Evolutionary conservation across 108 stramenopile species (phyloP).

Genomic region (Mediolabrus comicus): DNA sequence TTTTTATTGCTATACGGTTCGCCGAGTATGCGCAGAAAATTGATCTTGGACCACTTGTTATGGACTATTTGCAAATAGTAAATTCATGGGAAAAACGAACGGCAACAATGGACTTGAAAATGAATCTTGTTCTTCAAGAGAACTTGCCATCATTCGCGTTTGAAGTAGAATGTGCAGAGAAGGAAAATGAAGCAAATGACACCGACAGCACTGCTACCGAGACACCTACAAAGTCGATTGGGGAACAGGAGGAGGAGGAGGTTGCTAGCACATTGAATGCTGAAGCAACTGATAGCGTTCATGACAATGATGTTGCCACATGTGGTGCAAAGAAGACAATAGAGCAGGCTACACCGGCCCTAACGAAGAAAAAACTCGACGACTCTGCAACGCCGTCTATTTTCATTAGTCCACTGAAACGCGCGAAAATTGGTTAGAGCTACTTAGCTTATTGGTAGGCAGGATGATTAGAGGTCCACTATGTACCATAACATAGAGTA

Average conservation of each 20-base stretch:
- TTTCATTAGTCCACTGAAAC: constrained; percentile 20
- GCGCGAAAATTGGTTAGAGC: constrained; percentile 13
- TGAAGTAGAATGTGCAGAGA: neutral
- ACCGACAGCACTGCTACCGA: neutral
- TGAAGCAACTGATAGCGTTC: neutral
- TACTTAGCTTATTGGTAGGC: too few species aligned
- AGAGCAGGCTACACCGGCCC: neutral
- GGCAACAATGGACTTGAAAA: constrained; percentile 70
- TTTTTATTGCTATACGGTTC: constrained; percentile 75
- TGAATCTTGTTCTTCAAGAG: constrained; percentile 45
- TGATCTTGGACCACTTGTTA: constrained; percentile 48
- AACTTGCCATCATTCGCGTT: constrained; percentile 61
- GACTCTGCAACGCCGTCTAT: constrained; percentile 7
- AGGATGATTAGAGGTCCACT: too few species aligned
- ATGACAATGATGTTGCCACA: neutral
- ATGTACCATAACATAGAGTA: too few species aligned
- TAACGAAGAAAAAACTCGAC: too few species aligned
- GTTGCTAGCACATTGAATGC: neutral
- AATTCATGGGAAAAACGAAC: constrained; percentile 64
- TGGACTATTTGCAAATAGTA: constrained; percentile 67
- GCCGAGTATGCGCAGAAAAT: constrained; percentile 46
- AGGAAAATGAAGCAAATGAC: neutral
- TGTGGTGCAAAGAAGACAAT: constrained; percentile 1
- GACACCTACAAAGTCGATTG: neutral
- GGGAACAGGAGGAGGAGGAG: neutral